phyloP scores from a whole-genome alignment of 768 basidiomycete genomes.

The Chalciporus piperatus region DNA sequence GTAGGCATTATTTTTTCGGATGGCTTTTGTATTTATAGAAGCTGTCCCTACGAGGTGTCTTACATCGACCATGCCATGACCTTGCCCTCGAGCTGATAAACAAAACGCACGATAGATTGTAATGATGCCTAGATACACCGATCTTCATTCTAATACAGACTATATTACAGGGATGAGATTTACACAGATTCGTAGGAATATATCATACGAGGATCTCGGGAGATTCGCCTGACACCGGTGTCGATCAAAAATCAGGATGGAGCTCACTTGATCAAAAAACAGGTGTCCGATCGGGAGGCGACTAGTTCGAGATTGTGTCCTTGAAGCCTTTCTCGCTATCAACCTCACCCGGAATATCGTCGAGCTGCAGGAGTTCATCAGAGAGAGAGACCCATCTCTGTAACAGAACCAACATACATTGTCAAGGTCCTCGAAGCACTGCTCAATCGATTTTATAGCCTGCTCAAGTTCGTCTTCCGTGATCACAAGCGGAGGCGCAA shows the following conservation, averaged over 20 bases:
- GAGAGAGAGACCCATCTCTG: too few species aligned
- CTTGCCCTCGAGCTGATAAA: too few species aligned
- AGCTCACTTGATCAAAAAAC: too few species aligned
- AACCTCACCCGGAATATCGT: conserved; percentile 63
- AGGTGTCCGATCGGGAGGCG: neutral
- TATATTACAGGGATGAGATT: neutral
- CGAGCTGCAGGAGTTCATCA: conserved; percentile 35
- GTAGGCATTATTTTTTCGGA: conserved; percentile 53
- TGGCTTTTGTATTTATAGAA: conserved; percentile 35
- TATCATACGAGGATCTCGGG: neutral
- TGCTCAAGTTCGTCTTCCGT: conserved; percentile 79
- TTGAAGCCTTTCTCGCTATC: conserved; percentile 59
- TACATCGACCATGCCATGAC: conserved; percentile 30
- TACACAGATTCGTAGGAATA: neutral
- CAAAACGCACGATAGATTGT: too few species aligned
- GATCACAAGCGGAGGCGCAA: conserved; percentile 95
- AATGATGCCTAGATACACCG: conserved; percentile 1
- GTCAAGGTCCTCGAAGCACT: conserved; percentile 80
- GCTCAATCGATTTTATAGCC: conserved; percentile 72
- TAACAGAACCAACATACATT: conserved; percentile 40
- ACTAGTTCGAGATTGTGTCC: conserved; percentile 31
- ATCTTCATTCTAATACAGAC: conserved; percentile 8
- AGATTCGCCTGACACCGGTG: neutral
- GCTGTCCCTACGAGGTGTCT: conserved; percentile 65
- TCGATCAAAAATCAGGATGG: neutral